phyloP scores from a whole-genome alignment of 306 rosid genomes.

The Vigna unguiculata region DNA sequence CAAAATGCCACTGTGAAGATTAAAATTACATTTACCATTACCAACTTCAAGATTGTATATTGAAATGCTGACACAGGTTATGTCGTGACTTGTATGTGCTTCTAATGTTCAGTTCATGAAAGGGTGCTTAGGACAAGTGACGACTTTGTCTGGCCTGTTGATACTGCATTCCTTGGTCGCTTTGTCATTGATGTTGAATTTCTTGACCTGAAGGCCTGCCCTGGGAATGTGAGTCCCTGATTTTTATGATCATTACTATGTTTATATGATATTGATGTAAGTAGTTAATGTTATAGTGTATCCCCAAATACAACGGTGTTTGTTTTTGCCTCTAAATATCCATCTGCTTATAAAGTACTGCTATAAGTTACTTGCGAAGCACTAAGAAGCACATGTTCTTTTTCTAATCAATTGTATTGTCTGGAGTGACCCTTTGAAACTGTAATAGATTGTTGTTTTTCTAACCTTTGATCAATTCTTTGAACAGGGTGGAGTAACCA shows the following conservation, averaged over 20 bases:
- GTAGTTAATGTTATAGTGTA: not conserved
- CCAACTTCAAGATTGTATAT: conserved; percentile 14
- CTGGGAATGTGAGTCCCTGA: conserved; percentile 63
- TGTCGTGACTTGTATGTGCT: not conserved
- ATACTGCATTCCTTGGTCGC: conserved; percentile 64
- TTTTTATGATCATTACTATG: conserved; percentile 2
- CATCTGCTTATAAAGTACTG: not conserved
- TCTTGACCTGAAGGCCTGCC: conserved; percentile 71
- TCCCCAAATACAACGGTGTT: not conserved
- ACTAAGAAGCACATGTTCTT: not conserved
- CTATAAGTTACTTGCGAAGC: not conserved
- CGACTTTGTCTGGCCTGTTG: conserved; percentile 77
- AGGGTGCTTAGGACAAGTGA: conserved; percentile 68
- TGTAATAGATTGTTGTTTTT: conserved; percentile 20
- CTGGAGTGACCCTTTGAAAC: not conserved
- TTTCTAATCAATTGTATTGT: not conserved
- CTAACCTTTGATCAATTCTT: not conserved
- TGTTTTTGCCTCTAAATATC: not conserved
- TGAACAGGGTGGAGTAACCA: conserved; percentile 62
- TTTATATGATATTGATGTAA: not conserved
- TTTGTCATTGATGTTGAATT: conserved; percentile 75
- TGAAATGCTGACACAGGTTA: conserved; percentile 27
- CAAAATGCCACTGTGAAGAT: conserved; percentile 23
- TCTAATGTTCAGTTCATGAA: conserved; percentile 63
- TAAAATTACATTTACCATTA: conserved; percentile 6